phyloP scores from a whole-genome alignment of 768 basidiomycete genomes.

The Mycena chlorophos region DNA sequence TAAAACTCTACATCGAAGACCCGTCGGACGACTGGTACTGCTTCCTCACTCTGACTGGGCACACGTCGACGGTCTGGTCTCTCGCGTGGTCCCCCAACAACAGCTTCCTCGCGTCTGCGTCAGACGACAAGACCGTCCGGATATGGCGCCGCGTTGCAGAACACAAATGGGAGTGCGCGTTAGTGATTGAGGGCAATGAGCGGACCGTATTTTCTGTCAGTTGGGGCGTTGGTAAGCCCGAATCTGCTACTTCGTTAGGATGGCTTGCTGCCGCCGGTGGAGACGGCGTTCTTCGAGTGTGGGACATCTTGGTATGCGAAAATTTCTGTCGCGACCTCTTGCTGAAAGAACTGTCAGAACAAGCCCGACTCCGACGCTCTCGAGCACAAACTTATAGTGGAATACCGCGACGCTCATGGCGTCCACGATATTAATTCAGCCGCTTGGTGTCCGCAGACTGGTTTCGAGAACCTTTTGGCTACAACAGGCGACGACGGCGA shows the following conservation, averaged over 20 bases:
- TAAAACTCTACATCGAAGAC: constrained; percentile 92
- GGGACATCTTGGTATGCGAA: constrained; percentile 64
- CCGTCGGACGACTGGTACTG: constrained; percentile 94
- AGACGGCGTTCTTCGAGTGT: constrained; percentile 82
- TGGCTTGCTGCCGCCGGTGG: constrained; percentile 85
- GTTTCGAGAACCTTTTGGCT: constrained; percentile 66
- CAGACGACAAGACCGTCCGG: constrained; percentile 80
- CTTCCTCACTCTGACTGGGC: constrained; percentile 78
- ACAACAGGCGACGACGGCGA: constrained; percentile 86
- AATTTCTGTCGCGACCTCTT: constrained; percentile 1
- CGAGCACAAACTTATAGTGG: constrained; percentile 55
- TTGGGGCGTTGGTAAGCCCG: constrained; percentile 55
- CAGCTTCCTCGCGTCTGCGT: constrained; percentile 80
- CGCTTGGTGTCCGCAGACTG: constrained; percentile 75
- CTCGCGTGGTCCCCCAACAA: constrained; percentile 79
- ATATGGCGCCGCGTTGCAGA: constrained; percentile 76
- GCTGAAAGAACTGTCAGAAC: constrained; percentile 26
- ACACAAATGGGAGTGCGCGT: constrained; percentile 62
- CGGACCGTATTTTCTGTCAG: constrained; percentile 79
- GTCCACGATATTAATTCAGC: constrained; percentile 85
- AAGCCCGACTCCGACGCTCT: constrained; percentile 23
- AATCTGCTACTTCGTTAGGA: constrained; percentile 52
- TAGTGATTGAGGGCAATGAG: constrained; percentile 63
- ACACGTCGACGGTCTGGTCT: constrained; percentile 90
- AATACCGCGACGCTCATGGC: constrained; percentile 67